These are phyloP conservation scores for Taphrina deformans DNA, from an alignment of 1,139 yeast species.

Conservation along the genomic window DNA sequence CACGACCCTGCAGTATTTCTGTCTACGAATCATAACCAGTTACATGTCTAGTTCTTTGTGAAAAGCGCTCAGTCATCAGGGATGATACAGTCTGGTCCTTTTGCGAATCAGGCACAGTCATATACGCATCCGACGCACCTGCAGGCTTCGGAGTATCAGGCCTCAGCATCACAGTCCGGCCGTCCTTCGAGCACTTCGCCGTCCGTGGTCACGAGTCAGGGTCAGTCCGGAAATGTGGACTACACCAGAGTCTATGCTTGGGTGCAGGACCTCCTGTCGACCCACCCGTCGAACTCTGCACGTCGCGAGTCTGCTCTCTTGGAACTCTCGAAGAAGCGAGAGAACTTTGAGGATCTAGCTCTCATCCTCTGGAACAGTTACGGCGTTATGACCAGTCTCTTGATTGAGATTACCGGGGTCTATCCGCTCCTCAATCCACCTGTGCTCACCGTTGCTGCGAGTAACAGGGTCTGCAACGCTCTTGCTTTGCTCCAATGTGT, in stretches of 20 bases:
- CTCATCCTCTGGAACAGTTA: slow-evolving; percentile 91
- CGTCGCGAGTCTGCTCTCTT: slow-evolving; percentile 80
- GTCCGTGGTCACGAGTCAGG: not conserved
- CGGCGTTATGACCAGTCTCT: slow-evolving; percentile 84
- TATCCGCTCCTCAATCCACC: slow-evolving; percentile 91
- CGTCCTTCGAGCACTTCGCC: slow-evolving; percentile 20
- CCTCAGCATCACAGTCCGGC: slow-evolving; percentile 1
- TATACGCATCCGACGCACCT: slow-evolving; percentile 31
- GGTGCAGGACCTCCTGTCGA: slow-evolving; percentile 73
- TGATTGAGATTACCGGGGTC: slow-evolving; percentile 86
- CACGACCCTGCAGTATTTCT: too few relatives aligned
- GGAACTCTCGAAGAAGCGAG: slow-evolving; percentile 90
- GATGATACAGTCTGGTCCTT: slow-evolving; percentile 32
- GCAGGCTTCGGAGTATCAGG: slow-evolving; percentile 16
- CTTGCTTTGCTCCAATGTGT: slow-evolving; percentile 92
- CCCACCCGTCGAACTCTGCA: slow-evolving; percentile 23
- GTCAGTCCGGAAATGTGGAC: slow-evolving; percentile 45
- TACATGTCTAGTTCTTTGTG: not conserved
- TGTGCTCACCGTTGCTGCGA: slow-evolving; percentile 76
- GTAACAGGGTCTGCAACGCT: slow-evolving; percentile 94
- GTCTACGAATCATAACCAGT: too few relatives aligned
- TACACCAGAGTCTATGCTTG: slow-evolving; percentile 87
- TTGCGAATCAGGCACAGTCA: slow-evolving; percentile 17
- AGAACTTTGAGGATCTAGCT: slow-evolving; percentile 91
- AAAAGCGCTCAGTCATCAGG: not conserved